These are phyloP conservation scores for Chrysoporthe cubensis DNA, from an alignment of 2,329 filamentous ascomycete genomes.

Conservation along the genomic window DNA sequence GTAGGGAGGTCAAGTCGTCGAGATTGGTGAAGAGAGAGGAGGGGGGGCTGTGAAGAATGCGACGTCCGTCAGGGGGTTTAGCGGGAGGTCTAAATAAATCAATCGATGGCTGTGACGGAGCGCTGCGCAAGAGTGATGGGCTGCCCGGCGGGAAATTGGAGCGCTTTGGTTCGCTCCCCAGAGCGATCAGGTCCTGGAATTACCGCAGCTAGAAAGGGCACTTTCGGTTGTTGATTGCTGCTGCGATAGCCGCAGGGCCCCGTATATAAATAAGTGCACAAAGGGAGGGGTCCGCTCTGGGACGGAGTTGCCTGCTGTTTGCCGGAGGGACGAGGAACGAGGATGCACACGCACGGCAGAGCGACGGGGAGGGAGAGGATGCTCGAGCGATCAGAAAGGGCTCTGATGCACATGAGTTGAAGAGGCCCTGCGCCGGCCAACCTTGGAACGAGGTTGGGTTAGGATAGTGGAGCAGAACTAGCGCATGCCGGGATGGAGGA, in stretches of 20 bases:
- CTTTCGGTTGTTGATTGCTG: constrained; percentile 22
- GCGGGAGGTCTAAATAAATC: constrained; percentile 14
- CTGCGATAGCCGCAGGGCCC: neutral
- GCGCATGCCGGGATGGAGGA: constrained; percentile 1
- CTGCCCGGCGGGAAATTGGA: constrained; percentile 26
- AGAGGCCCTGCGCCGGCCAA: neutral
- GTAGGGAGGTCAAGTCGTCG: constrained; percentile 10
- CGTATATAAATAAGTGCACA: constrained; percentile 5
- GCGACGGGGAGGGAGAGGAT: neutral
- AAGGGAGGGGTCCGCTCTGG: neutral
- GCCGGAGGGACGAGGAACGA: neutral
- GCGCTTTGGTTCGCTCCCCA: constrained; percentile 25
- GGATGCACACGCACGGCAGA: too few species aligned
- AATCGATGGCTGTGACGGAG: constrained; percentile 16
- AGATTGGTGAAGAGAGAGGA: constrained; percentile 16
- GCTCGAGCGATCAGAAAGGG: neutral
- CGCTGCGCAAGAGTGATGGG: constrained; percentile 19
- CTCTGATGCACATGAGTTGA: neutral
- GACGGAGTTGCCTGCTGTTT: neutral
- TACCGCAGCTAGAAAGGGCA: constrained; percentile 25
- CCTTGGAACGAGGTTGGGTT: neutral
- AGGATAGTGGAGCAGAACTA: constrained; percentile 5
- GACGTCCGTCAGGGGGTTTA: constrained; percentile 16
- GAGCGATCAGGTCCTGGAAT: constrained; percentile 21
- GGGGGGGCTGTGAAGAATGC: constrained; percentile 14